Evolutionary conservation across 176 grass and related monocot genomes (phyloP).

Genomic region (Pontederia paniculata): DNA sequence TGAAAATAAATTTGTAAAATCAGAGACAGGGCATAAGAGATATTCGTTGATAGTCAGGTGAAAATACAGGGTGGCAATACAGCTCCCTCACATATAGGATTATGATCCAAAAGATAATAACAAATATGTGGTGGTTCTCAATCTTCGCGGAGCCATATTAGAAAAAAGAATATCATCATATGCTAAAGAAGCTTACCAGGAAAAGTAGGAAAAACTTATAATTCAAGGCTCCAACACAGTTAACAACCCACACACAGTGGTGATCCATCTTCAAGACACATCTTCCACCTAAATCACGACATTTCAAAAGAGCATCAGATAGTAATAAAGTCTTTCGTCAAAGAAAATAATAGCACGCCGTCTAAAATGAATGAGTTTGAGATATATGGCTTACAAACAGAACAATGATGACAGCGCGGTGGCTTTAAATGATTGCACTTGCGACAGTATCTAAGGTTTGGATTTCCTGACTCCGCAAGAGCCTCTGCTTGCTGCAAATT

Average conservation of each 20-base stretch:
- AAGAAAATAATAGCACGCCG: no score
- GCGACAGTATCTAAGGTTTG: constrained; percentile 67
- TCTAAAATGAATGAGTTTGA: neutral
- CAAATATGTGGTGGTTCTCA: no score
- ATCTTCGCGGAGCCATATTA: no score
- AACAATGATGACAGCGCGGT: constrained; percentile 94
- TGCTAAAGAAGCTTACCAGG: neutral
- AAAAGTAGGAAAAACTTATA: constrained; percentile 10
- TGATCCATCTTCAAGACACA: no score
- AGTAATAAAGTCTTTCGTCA: neutral
- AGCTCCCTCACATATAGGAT: no score
- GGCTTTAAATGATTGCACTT: constrained; percentile 94
- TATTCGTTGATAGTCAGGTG: no score
- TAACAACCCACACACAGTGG: constrained; percentile 1
- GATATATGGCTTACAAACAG: constrained; percentile 65
- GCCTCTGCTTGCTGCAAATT: constrained; percentile 45
- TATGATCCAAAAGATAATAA: no score
- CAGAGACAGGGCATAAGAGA: no score
- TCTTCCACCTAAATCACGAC: no score
- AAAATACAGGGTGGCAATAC: no score
- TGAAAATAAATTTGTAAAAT: no score
- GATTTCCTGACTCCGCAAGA: constrained; percentile 21
- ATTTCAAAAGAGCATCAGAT: neutral
- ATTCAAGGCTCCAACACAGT: constrained; percentile 3
- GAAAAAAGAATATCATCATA: no score